Conservation (phyloP, 2,329 filamentous ascomycete species). For the Xylaria sp. region DNA sequence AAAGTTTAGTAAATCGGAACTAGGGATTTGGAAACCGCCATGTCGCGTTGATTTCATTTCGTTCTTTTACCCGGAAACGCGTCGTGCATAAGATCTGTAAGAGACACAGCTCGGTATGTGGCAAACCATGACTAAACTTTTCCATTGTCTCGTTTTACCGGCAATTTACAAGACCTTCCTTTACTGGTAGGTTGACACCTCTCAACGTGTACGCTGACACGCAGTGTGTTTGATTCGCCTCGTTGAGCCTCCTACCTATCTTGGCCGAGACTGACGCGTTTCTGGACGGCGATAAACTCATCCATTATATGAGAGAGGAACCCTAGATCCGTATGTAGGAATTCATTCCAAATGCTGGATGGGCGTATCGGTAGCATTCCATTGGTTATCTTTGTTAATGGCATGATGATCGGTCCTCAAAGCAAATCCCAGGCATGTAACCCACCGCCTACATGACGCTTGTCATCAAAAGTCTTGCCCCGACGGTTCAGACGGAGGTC, state of each 20-base stretch:
- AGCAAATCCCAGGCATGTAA: not conserved
- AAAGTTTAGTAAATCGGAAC: not conserved
- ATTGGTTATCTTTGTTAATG: conserved; percentile 11
- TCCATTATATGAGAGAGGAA: not conserved
- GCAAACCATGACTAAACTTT: not conserved
- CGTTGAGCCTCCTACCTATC: not conserved
- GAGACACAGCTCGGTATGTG: not conserved
- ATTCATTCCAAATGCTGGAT: conserved; percentile 1
- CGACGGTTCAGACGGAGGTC: not conserved
- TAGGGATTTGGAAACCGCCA: not conserved
- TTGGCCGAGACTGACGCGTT: not conserved
- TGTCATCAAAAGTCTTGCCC: conserved; percentile 4
- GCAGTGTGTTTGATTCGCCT: not conserved
- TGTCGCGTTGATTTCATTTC: not conserved
- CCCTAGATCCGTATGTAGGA: not conserved
- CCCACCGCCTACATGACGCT: conserved; percentile 1
- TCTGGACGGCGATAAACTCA: not conserved
- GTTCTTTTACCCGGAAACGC: not conserved
- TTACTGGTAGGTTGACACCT: not conserved
- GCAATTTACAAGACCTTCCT: not conserved
- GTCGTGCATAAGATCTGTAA: too few relatives aligned
- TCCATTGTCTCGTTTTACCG: not conserved
- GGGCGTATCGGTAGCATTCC: not conserved
- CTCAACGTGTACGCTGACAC: conserved; percentile 1
- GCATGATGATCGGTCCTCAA: conserved; percentile 6